Base-by-base conservation (phyloP, 2,329 filamentous ascomycete species). In the Calonectria pseudoreteaudii region DNA sequence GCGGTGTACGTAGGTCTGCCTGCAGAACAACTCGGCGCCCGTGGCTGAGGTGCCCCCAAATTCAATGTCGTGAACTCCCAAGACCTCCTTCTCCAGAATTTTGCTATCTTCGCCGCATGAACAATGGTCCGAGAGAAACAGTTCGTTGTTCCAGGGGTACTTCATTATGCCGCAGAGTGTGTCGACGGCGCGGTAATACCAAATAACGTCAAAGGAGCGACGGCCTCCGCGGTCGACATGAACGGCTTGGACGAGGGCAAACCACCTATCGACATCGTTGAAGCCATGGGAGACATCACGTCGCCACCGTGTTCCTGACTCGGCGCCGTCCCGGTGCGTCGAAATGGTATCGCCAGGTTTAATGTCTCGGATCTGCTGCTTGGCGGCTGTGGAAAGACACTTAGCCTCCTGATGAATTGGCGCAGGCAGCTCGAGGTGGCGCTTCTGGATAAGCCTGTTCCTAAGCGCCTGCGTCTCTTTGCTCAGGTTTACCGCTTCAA, bases 91-190 rank as follows among this genome's bases (percentile, higher is more conserved):
- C 1, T 88, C 87, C 0, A 86, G 77, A 4, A 94, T 86, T 34
- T 87, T 87, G 0, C 84, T 72, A 0, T 71, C 72, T 11, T 90
- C 86, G 0, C 85, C 81, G 75, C 94, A 97, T 1, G 92, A 93
- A 83, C 95, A 96, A 72, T 95, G 91, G 66, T 95, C 91, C 0
- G 92, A 94, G 0, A 96, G 83, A 74, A 97, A 97, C 0, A 97
- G 83, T 82, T 97, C 94, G 66, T 95, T 94, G 0, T 84, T 75
- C 82, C 91, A 92, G 0, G 93, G 93, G 77, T 96, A 97, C 13
- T 88, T 88, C 83, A 93, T 92, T 8, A 89, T 84, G 0, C 88
- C 90, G 53, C 95, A 94, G 0, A 93, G 90, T 0, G 95, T 97
- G 68, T 97, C 93, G 0, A 87, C 86, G 0, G 94, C 90, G 2